Conservation (phyloP, 2,329 filamentous ascomycete genomes). For the Trichoderma simmonsii region DNA sequence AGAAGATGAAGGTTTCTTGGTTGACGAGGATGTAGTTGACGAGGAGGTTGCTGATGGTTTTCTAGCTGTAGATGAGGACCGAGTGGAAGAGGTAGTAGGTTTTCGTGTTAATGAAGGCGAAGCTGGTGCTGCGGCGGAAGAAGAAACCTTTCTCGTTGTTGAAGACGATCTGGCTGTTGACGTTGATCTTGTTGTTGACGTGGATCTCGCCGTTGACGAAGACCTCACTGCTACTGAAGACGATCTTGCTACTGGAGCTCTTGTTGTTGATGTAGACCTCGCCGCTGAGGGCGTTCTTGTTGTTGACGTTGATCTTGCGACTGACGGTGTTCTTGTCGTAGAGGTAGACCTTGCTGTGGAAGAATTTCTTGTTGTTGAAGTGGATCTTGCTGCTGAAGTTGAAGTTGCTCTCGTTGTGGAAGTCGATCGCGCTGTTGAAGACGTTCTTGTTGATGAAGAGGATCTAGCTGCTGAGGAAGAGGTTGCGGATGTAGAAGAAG, state of each 20-base stretch:
- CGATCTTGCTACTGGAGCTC: not conserved
- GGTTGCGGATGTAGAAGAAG: not conserved
- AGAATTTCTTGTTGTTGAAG: not conserved
- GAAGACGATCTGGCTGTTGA: not conserved
- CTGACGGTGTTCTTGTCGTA: not conserved
- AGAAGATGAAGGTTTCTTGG: slow-evolving; percentile 16
- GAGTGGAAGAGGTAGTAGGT: not conserved
- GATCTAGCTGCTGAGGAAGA: not conserved
- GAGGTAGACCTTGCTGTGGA: not conserved
- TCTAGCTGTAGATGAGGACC: not conserved
- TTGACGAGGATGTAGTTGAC: not conserved
- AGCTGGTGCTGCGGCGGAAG: not conserved
- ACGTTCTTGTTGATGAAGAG: not conserved
- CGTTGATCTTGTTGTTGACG: not conserved
- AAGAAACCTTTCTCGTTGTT: slow-evolving; percentile 4
- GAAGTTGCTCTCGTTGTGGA: not conserved
- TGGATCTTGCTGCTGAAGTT: not conserved
- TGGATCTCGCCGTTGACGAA: not conserved
- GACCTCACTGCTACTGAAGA: not conserved
- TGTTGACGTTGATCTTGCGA: not conserved
- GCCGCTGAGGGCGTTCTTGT: not conserved
- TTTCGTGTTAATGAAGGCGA: not conserved
- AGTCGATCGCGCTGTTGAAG: not conserved
- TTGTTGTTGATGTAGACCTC: not conserved
- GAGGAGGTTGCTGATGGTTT: not conserved